Evolutionary conservation across 1,284 basidiomycete genomes (phyloP).

Genomic region (Gastroboletus turbinatus): DNA sequence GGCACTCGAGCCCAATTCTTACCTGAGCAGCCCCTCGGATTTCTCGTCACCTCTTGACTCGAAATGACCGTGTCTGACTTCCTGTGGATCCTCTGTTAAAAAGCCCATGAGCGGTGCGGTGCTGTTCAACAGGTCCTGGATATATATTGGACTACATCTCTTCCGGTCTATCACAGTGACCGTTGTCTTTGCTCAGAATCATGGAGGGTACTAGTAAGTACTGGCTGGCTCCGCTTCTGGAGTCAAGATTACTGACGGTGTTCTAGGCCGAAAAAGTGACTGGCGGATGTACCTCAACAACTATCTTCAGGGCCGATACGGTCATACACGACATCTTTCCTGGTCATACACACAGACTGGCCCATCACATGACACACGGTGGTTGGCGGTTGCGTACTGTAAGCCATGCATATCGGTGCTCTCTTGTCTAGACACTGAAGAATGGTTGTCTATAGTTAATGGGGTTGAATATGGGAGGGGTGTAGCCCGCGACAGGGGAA

Average conservation of each 20-base stretch:
- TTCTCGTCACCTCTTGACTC: constrained; percentile 31
- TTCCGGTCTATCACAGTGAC: constrained; percentile 1
- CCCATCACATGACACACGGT: constrained; percentile 27
- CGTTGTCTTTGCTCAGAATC: background rate
- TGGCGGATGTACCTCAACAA: constrained; percentile 32
- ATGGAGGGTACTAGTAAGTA: constrained; percentile 30
- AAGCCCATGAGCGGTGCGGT: constrained; percentile 11
- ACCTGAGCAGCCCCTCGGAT: constrained; percentile 6
- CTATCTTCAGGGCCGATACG: constrained; percentile 32
- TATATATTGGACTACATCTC: constrained; percentile 3
- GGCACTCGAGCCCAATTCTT: constrained; percentile 12
- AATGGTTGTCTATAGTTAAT: constrained; percentile 19
- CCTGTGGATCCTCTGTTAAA: constrained; percentile 29
- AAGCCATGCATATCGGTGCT: constrained; percentile 4
- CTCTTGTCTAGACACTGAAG: constrained; percentile 3
- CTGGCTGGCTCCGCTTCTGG: background rate
- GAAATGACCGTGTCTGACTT: constrained; percentile 24
- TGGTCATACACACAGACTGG: constrained; percentile 27
- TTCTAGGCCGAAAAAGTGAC: constrained; percentile 23
- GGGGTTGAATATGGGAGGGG: constrained; percentile 33
- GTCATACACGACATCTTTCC: constrained; percentile 26
- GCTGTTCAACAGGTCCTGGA: constrained; percentile 8
- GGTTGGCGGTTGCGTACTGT: constrained; percentile 32
- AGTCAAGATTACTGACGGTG: constrained; percentile 6
- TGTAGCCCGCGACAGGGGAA: constrained; percentile 29